Evolutionary conservation across 2,329 filamentous ascomycete species (phyloP).

Genomic region (Microsporum ferrugineum): DNA sequence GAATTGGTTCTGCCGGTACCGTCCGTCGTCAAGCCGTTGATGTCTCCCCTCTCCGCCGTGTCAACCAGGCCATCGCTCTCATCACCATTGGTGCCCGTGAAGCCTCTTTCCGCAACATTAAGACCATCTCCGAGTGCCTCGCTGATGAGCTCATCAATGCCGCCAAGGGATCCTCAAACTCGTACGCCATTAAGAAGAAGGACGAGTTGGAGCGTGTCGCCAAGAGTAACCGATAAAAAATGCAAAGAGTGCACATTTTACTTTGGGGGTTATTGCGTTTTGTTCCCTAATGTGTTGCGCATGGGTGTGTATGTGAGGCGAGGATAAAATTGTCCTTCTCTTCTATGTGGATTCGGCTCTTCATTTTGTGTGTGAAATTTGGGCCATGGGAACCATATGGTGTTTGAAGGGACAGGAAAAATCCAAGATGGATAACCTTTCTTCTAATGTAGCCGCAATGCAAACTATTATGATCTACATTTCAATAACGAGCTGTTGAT

Average conservation of each 20-base stretch:
- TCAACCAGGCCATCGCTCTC: constrained; percentile 99
- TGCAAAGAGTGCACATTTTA: constrained; percentile 24
- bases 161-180: constrained; percentile 99
- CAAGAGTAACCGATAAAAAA: constrained; percentile 98
- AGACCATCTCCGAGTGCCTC: constrained; percentile 98
- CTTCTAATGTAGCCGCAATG: constrained; percentile 14
- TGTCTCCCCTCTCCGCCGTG: constrained; percentile 96
- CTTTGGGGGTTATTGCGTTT: constrained; percentile 13
- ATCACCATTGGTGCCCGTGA: constrained; percentile 98
- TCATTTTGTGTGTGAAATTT: constrained; percentile 7
- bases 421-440: constrained; percentile 12
- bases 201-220: constrained; percentile 99
- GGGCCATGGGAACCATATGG: constrained; percentile 3
- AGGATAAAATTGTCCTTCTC: constrained; percentile 19
- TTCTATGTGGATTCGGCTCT: constrained; percentile 18
- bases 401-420: constrained; percentile 8
- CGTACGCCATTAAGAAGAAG: constrained; percentile 99
- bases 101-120: constrained; percentile 99
- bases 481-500: neutral
- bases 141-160: constrained; percentile 99
- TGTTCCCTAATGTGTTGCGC: constrained; percentile 6
- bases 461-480: constrained; percentile 11
- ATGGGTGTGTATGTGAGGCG: constrained; percentile 19
- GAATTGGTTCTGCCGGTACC: constrained; percentile 98
- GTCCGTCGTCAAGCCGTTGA: constrained; percentile 99